Base-by-base conservation (phyloP, 441 rosid genomes). In the Geranium incanum region DNA sequence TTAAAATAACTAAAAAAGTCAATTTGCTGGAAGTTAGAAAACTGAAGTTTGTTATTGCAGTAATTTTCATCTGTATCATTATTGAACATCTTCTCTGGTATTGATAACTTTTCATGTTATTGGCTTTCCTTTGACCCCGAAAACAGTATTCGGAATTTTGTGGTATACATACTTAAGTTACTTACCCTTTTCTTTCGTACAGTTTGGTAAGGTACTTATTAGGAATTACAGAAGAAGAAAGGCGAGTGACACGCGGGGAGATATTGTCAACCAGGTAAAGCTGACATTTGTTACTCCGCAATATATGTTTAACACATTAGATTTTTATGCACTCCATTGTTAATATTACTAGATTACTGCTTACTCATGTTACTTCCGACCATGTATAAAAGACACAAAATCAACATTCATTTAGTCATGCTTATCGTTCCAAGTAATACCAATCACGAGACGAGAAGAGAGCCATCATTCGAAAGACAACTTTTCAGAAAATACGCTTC, bases 221-320 rank as follows among this genome's bases (percentile, higher is more conserved):
- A 84, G 93, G 96, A 28, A 74, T 90, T 69, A 89, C 97, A 0
- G 97, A 92, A 72, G 94, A 90, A 75, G 97, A 94, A 82, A 84
- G 97, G 82, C 83, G 85, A 72, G 78, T 0, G 87, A 89, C 94
- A 78, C 93, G 95, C 0, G 97, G 82, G 78, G 95, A 94, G 87
- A 92, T 94, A 72, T 70, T 94, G 74, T 78, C 97, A 69, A 92
- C 98, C 70, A 90, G 97, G 99, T 93, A 85, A 78, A 19, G n/a
- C 55, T 52, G 39, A 18, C 75, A 45, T 67, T 50, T 23, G n/a
- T n/a, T 66, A 36, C 8, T 0, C 23, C 19, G 69, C 68, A 11
- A 18, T 62, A 57, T 59, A 57, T 55, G 16, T 0, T 6, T 6
- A n/a, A 16, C 63, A 57, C 15, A 57, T 57, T 57, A n/a, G 63